Percentiles rank a stretch among this genome's conserved stretches.
Conservation (phyloP, 1,284 basidiomycete genomes). For the Trametes versicolor region DNA sequence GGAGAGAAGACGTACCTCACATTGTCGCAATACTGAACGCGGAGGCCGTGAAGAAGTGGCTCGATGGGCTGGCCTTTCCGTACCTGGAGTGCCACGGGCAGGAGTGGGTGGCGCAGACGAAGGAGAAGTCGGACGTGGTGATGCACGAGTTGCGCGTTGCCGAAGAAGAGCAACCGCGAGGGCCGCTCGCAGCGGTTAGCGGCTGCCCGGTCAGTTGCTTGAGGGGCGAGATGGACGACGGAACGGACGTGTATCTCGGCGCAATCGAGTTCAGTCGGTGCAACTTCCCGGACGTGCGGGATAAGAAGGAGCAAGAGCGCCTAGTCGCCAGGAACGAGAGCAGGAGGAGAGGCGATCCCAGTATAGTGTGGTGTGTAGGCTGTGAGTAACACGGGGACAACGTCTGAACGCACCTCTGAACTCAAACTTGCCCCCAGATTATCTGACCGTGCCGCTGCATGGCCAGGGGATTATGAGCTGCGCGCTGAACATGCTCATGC, state of each 20-base stretch:
- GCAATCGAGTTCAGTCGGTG: conserved; percentile 52
- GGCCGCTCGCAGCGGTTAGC: conserved; percentile 46
- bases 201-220: conserved; percentile 56
- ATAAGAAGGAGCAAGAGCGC: conserved; percentile 45
- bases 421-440: conserved; percentile 52
- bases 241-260: conserved; percentile 57
- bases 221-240: conserved; percentile 58
- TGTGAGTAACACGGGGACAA: conserved; percentile 46
- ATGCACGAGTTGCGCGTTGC: conserved; percentile 51
- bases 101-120: conserved; percentile 44
- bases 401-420: background rate
- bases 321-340: conserved; percentile 50
- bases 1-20: conserved; percentile 53
- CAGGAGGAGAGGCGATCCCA: conserved; percentile 53
- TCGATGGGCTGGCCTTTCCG: conserved; percentile 60
- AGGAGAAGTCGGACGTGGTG: conserved; percentile 41
- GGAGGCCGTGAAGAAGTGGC: conserved; percentile 54
- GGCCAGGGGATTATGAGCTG: conserved; percentile 75
- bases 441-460: conserved; percentile 63
- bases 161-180: conserved; percentile 36
- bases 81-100: conserved; percentile 55
- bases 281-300: conserved; percentile 47
- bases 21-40: conserved; percentile 59
- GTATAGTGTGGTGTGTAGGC: conserved; percentile 62
- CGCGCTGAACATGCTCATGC: conserved; percentile 59